Evolutionary conservation across 768 basidiomycete species (phyloP).

Genomic region (Fomitopsis pulvina): DNA sequence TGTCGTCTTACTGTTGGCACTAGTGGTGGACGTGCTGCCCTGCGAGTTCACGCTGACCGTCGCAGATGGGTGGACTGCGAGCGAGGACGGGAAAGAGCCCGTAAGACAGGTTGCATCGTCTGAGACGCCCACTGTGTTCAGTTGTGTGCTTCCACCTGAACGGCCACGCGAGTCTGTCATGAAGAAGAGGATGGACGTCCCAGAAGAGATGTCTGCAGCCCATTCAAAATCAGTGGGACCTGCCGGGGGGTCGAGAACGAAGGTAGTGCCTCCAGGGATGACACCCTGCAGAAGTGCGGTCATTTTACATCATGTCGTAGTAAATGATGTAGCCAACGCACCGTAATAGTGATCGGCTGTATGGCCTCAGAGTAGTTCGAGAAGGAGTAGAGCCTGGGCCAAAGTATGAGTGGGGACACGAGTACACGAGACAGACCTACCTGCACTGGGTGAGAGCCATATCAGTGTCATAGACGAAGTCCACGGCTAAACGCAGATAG

Average conservation of each 20-base stretch:
- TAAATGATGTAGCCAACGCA: slow-evolving; percentile 2
- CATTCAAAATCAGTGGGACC: slow-evolving; percentile 19
- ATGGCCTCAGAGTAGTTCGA: slow-evolving; percentile 16
- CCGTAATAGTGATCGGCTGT: slow-evolving; percentile 21
- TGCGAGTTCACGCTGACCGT: slow-evolving; percentile 2
- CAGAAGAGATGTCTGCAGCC: slow-evolving; percentile 16
- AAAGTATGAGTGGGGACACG: background rate
- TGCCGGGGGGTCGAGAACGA: slow-evolving; percentile 17
- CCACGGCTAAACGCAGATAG: slow-evolving; percentile 21
- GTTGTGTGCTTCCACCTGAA: slow-evolving; percentile 19
- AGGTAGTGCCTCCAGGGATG: slow-evolving; percentile 19
- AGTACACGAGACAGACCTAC: background rate
- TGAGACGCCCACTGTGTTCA: slow-evolving; percentile 13
- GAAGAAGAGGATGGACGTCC: slow-evolving; percentile 18
- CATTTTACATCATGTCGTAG: background rate
- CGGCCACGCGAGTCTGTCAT: slow-evolving; percentile 21
- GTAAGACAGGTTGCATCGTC: slow-evolving; percentile 20
- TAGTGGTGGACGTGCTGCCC: slow-evolving; percentile 9
- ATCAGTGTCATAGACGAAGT: slow-evolving; percentile 27
- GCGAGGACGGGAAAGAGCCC: slow-evolving; percentile 17
- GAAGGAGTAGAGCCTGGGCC: slow-evolving; percentile 16
- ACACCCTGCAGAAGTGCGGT: slow-evolving; percentile 12
- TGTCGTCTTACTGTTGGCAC: background rate
- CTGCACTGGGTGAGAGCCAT: slow-evolving; percentile 9
- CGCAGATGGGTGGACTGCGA: slow-evolving; percentile 14